Evolutionary conservation across 352 stramenopile species (phyloP).

Genomic region (Phytopythium cucurbitacearum): DNA sequence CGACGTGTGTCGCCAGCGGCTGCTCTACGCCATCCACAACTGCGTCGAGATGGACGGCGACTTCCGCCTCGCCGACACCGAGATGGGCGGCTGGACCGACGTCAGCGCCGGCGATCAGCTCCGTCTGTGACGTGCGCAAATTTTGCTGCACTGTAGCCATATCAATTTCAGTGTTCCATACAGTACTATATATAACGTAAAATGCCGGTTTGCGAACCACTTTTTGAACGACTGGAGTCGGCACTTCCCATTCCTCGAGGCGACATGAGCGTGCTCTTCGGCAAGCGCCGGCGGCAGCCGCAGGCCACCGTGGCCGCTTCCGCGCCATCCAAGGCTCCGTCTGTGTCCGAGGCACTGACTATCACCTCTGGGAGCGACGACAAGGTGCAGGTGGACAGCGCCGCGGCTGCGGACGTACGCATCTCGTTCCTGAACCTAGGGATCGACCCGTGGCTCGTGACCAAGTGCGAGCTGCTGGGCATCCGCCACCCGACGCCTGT

Average conservation of each 20-base stretch:
- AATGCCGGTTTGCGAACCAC: too few relatives aligned
- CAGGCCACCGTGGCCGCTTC: conserved; percentile 1
- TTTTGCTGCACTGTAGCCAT: background rate
- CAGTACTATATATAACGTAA: background rate
- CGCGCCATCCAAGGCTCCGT: conserved; percentile 1
- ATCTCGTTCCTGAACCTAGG: conserved; percentile 84
- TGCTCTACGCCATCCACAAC: conserved; percentile 84
- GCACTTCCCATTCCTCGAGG: too few relatives aligned
- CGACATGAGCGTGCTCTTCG: conserved; percentile 74
- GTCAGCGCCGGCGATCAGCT: conserved; percentile 61
- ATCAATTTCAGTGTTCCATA: background rate
- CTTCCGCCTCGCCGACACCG: conserved; percentile 77
- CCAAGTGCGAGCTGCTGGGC: conserved; percentile 78
- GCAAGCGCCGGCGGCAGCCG: conserved; percentile 54
- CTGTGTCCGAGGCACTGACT: background rate
- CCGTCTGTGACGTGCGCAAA: conserved; percentile 26
- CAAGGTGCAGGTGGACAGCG: conserved; percentile 39
- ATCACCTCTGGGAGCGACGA: conserved; percentile 7
- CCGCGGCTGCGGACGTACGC: conserved; percentile 39
- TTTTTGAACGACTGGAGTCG: too few relatives aligned
- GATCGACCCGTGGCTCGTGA: conserved; percentile 84
- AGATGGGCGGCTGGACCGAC: conserved; percentile 74
- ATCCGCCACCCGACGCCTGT: conserved; percentile 87
- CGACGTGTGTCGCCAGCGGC: conserved; percentile 54
- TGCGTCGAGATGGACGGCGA: conserved; percentile 89